Conservation (phyloP, 257 asterid species). For the Solanum chmielewskii region DNA sequence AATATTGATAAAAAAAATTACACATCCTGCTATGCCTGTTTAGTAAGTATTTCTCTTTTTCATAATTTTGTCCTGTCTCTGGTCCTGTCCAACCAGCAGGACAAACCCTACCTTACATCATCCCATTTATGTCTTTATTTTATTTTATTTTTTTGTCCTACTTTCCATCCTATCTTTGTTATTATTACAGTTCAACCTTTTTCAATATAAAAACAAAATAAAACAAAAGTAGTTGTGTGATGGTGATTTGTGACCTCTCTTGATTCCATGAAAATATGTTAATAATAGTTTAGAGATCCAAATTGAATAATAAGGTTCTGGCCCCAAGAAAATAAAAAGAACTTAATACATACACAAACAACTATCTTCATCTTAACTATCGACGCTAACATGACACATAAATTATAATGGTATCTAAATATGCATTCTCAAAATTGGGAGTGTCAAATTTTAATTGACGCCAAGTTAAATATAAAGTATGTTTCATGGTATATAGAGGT, state of each 20-base stretch:
- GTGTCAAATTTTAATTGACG: neutral
- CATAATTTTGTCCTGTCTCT: neutral
- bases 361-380: neutral
- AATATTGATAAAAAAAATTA: accelerated
- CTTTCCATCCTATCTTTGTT: no score
- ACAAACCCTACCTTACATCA: neutral
- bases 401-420: no score
- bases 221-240: neutral
- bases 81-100: neutral
- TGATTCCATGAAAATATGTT: neutral
- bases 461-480: neutral
- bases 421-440: neutral
- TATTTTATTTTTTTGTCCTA: no score
- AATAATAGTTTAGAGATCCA: neutral
- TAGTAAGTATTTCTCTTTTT: neutral
- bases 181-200: no score
- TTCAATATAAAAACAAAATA: neutral
- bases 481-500: neutral
- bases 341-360: neutral
- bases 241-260: neutral
- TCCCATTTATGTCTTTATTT: no score
- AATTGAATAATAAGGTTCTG: no score
- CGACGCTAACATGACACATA: neutral
- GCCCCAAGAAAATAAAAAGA: neutral
- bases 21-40: neutral